phyloP scores from a whole-genome alignment of 371 early-diverging fungal genomes.

The Funneliformis caledonium region DNA sequence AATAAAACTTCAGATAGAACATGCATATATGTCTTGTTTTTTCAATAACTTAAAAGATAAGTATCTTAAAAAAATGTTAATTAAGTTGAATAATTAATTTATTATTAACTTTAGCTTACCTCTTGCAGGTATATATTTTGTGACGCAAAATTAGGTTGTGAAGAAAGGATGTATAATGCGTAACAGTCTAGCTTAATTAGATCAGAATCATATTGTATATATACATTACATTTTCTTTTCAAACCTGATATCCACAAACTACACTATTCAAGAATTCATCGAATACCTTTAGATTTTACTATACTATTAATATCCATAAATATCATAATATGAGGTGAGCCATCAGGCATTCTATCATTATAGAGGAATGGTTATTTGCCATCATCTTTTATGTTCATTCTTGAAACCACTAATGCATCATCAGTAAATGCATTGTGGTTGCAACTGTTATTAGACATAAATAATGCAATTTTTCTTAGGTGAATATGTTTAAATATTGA shows the following conservation, averaged over 20 bases:
- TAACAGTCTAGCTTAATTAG: constrained; percentile 22
- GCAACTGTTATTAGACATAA: constrained; percentile 20
- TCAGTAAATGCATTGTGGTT: constrained; percentile 11
- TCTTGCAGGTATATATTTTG: constrained; percentile 37
- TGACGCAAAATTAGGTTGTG: constrained; percentile 38
- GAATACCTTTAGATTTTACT: not conserved
- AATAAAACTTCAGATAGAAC: constrained; percentile 42
- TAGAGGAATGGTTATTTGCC: constrained; percentile 1
- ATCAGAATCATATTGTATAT: not conserved
- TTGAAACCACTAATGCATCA: constrained; percentile 26
- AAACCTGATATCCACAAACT: not conserved
- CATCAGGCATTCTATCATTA: constrained; percentile 19
- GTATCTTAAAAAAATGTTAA: not conserved
- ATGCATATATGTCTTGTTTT: constrained; percentile 34
- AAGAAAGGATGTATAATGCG: constrained; percentile 11
- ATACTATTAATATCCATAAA: not conserved
- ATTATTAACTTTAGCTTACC: not conserved
- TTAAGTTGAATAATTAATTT: not conserved
- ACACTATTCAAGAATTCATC: not conserved
- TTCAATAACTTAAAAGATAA: constrained; percentile 13
- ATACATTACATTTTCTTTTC: too few relatives aligned
- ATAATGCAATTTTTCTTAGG: not conserved
- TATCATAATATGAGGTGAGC: not conserved
- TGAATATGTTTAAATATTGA: constrained; percentile 28
- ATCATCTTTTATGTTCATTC: constrained; percentile 16